Evolutionary conservation across 2,329 filamentous ascomycete species (phyloP), one percentile per base, ranked within the genome.

Genomic region (Malbranchea zuffiana): DNA sequence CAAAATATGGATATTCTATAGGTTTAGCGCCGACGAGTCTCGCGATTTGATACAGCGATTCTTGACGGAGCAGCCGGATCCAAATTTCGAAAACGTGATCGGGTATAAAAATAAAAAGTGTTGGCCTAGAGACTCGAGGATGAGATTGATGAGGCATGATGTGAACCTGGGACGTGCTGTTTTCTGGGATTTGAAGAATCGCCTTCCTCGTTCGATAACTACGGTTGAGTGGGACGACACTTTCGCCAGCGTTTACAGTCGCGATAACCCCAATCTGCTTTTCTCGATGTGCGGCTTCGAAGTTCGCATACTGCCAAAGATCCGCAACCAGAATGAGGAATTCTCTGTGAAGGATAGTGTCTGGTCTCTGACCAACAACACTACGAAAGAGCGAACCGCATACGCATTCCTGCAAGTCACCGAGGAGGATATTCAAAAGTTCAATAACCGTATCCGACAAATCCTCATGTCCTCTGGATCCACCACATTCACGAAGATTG

Each of bases 381-480:
- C 85, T 1, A 92, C 82, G 40, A 98, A 98, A 62, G 90, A 98
- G 63, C 79, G 90, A 37, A 98, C 90, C 3, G 92, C 90, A 0
- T 86, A 96, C 60, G 90, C 92, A 6, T 98, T 98, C 72, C 66
- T 98, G 37, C 88, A 96, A 54, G 90, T 98, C 15, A 96, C 90
- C 0, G 88, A 96, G 53, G 90, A 96, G 55, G 90, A 98, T 54
- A 88, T 98, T 32, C 82, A 88, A 47, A 96, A 96, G 62, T 98
- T 98, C 71, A 98, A 98, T 64, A 98, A 98, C 60, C 80, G 92
- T 27, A 98, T 98, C 54, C 78, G 90, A 42, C 90, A 98, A 55
- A 98, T 98, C 56, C 71, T 98, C 39, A 98, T 98, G 90, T 96
- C 88, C 7, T 96, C 90, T 41, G 92, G 90, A n/a, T 94, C 85